A percentile compares a stretch with the other conserved stretches of the same genome.
phyloP scores from a whole-genome alignment of 2,329 filamentous ascomycete genomes.

The Microcera coccophila region DNA sequence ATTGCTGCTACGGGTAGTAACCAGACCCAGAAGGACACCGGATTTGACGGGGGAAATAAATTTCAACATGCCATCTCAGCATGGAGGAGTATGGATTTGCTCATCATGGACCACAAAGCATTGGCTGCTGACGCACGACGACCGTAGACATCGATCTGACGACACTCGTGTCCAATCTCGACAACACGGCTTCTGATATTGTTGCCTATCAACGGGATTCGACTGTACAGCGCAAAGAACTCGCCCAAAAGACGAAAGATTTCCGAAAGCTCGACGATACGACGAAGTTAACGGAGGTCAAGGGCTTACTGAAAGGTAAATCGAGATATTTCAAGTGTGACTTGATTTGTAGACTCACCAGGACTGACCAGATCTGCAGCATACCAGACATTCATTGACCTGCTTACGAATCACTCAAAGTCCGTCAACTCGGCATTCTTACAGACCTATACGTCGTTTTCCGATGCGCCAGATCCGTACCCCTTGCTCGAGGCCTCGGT shows the following conservation, averaged over 20 bases:
- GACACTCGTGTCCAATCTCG: slow-evolving; percentile 76
- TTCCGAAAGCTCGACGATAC: slow-evolving; percentile 91
- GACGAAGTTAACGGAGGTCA: slow-evolving; percentile 82
- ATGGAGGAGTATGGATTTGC: slow-evolving; percentile 71
- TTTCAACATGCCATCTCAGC: slow-evolving; percentile 94
- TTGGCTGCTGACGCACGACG: slow-evolving; percentile 17
- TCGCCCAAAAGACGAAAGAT: slow-evolving; percentile 98
- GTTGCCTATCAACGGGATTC: slow-evolving; percentile 90
- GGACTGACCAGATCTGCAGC: slow-evolving; percentile 47
- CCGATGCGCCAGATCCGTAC: slow-evolving; percentile 94
- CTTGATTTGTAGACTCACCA: background rate
- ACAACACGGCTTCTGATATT: slow-evolving; percentile 92
- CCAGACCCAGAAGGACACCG: slow-evolving; percentile 26
- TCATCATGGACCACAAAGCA: background rate
- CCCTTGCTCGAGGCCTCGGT: slow-evolving; percentile 94
- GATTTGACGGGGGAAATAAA: slow-evolving; percentile 69
- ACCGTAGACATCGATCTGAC: slow-evolving; percentile 77
- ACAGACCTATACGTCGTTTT: slow-evolving; percentile 86
- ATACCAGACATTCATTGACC: slow-evolving; percentile 96
- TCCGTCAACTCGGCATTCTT: slow-evolving; percentile 89
- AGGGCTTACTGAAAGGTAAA: slow-evolving; percentile 78
- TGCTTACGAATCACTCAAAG: slow-evolving; percentile 94
- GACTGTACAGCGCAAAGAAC: slow-evolving; percentile 91
- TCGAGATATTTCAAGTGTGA: slow-evolving; percentile 7
- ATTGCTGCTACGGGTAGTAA: slow-evolving; percentile 17